phyloP scores from a whole-genome alignment of 169 alveolate genomes.

The Perkinsus chesapeaki region DNA sequence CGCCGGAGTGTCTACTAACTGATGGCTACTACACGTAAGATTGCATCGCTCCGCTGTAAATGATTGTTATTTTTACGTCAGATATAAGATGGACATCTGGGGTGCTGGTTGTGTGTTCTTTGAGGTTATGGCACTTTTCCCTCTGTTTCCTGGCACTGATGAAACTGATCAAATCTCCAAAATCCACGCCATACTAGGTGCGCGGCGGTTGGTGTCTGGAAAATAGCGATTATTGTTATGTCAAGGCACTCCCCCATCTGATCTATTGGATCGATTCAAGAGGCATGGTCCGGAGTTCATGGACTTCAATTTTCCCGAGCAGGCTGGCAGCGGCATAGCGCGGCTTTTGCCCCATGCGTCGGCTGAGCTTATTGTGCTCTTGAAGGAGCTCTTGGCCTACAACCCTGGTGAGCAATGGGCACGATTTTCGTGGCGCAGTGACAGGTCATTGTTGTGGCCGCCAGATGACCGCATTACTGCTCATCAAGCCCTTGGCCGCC shows the following conservation, averaged over 20 bases:
- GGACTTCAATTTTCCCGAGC: constrained; percentile 62
- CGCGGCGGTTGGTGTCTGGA: background rate
- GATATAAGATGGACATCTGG: constrained; percentile 83
- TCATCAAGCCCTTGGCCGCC: background rate
- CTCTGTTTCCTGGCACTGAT: constrained; percentile 81
- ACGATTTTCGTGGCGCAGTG: constrained; percentile 8
- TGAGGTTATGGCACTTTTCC: constrained; percentile 75
- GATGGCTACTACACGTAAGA: constrained; percentile 72
- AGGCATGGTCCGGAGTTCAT: constrained; percentile 44
- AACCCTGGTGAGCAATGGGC: constrained; percentile 23
- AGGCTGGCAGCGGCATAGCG: constrained; percentile 45
- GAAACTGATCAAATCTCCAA: constrained; percentile 72
- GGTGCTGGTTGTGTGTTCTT: constrained; percentile 87
- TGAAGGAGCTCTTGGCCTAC: constrained; percentile 31
- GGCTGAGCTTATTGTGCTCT: background rate
- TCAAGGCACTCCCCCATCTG: constrained; percentile 56
- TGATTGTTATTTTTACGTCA: background rate
- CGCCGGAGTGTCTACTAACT: constrained; percentile 84
- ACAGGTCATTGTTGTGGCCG: constrained; percentile 27
- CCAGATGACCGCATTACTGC: constrained; percentile 20
- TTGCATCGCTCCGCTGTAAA: background rate
- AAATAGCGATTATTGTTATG: background rate
- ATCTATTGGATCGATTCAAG: constrained; percentile 56
- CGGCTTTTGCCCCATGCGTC: background rate
- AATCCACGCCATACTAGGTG: constrained; percentile 70